Evolutionary conservation across 2,329 filamentous ascomycete species (phyloP).

Genomic region (Coniella lustricola): DNA sequence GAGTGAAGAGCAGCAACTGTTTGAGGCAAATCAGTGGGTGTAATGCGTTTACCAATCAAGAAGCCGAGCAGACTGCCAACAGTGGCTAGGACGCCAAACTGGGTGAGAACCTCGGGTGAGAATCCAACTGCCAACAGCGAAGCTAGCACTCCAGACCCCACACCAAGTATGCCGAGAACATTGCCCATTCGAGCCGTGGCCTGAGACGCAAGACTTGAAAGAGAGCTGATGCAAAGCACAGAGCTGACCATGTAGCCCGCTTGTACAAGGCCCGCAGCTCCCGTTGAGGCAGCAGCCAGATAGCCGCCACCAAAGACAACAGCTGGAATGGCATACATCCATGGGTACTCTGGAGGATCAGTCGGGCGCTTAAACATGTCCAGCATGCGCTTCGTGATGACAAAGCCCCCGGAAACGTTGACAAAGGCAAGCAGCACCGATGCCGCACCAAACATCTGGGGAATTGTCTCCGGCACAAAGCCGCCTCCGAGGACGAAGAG

Average conservation of each 20-base stretch:
- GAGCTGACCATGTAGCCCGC: slow-evolving; percentile 83
- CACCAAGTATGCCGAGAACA: slow-evolving; percentile 78
- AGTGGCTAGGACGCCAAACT: slow-evolving; percentile 71
- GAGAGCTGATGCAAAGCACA: slow-evolving; percentile 74
- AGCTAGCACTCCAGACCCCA: slow-evolving; percentile 73
- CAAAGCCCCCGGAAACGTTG: slow-evolving; percentile 82
- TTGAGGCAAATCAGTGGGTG: slow-evolving; percentile 79
- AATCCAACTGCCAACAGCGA: slow-evolving; percentile 79
- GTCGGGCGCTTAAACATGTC: slow-evolving; percentile 87
- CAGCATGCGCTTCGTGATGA: slow-evolving; percentile 88
- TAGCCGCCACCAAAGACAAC: slow-evolving; percentile 75
- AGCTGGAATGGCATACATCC: slow-evolving; percentile 75
- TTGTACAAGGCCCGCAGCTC: slow-evolving; percentile 76
- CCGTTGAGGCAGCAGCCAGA: slow-evolving; percentile 70
- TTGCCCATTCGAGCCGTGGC: slow-evolving; percentile 79
- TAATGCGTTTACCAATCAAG: slow-evolving; percentile 78
- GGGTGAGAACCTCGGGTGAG: slow-evolving; percentile 66
- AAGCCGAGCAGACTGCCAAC: slow-evolving; percentile 63
- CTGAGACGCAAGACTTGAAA: slow-evolving; percentile 77
- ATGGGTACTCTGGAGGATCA: slow-evolving; percentile 81
- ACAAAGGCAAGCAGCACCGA: slow-evolving; percentile 83
- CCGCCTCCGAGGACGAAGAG: slow-evolving; percentile 85
- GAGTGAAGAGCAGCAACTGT: slow-evolving; percentile 86
- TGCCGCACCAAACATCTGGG: slow-evolving; percentile 68
- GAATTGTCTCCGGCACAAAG: slow-evolving; percentile 68